Evolutionary conservation across 2,329 filamentous ascomycete species (phyloP).

Genomic region (Aotearoamyces nothofagi): DNA sequence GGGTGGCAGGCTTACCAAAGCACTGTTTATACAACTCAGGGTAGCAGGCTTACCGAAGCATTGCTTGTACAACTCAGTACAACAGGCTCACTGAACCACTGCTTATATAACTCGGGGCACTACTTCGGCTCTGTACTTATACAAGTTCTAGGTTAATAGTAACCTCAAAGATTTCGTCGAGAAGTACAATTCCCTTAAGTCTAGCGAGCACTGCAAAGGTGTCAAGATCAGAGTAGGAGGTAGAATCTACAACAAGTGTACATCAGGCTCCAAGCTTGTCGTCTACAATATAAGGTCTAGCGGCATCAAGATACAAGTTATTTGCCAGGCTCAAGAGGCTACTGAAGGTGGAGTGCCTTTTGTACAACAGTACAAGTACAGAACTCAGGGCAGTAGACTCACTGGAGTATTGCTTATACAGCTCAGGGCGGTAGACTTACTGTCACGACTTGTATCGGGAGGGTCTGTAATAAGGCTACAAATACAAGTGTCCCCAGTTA

Average conservation of each 20-base stretch:
- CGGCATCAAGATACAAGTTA: conserved; percentile 71
- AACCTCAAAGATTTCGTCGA: conserved; percentile 67
- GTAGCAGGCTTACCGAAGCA: no score
- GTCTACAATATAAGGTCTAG: conserved; percentile 80
- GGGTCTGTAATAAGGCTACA: no score
- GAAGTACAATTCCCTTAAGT: conserved; percentile 70
- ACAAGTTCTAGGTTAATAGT: conserved; percentile 81
- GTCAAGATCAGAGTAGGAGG: conserved; percentile 65
- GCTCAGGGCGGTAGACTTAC: no score
- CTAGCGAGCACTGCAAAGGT: conserved; percentile 68
- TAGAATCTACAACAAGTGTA: conserved; percentile 78
- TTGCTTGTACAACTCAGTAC: no score
- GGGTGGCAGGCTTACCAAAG: no score
- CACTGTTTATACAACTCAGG: no score
- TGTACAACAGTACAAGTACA: conserved; percentile 78
- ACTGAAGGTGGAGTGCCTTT: conserved; percentile 53
- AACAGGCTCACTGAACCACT: no score
- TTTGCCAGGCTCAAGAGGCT: conserved; percentile 76
- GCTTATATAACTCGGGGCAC: no score
- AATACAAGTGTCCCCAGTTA: no score
- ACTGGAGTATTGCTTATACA: no score
- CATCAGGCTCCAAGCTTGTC: conserved; percentile 68
- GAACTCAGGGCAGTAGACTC: no score
- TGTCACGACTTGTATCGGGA: no score
- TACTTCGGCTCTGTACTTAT: conserved; percentile 88